Base-by-base conservation (phyloP, 202 grass and related monocot genomes). In the Panicum virgatum region DNA sequence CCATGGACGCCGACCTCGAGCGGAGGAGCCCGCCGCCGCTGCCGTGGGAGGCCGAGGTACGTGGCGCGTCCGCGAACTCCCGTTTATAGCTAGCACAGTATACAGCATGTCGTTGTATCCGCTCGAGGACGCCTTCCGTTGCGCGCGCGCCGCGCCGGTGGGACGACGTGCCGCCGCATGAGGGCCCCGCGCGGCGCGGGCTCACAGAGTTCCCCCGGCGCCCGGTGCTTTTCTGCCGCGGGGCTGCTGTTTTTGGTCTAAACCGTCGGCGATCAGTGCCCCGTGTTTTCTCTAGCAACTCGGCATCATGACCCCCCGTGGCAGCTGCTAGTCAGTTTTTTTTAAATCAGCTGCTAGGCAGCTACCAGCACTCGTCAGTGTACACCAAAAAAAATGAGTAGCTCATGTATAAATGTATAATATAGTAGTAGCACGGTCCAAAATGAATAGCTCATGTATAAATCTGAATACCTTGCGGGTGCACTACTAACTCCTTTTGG, bases 1-100 rank as follows among this genome's bases (percentile, higher is more conserved):
- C 32, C 73, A 72, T 65, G 86, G 74, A 64, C 48, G 80, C 57
- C 73, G 85, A 14, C 0, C 16, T 13, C 45, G 65, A 80, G 65
- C 51, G 3, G 40, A 19, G 48, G 16, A 39, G 14, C 69, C 38
- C 58, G 67, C 38, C 67, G 45, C 45, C 50, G 48, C 43, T 64
- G 19, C 16, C 53, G 25, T 47, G 5, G 2, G 51, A 47, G 38
- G 62, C 40, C 5, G 72, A 83, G 82, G 82, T 83, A 76, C 36
- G 81, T n/a, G 14, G 9, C 77, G 8, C 73, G 38, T 40, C 6
- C 38, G 4, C 39, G 38, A 1, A 43, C 15, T 0, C 10, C 19
- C 26, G 10, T 29, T 3, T 34, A 30, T 30, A 30, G 15, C n/a
- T n/a, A n/a, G n/a, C n/a, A n/a, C n/a, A n/a, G n/a, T n/a, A n/a